Percentiles rank a stretch among this genome's conserved stretches.
phyloP scores from a whole-genome alignment of 2,329 filamentous ascomycete species.

The Gaeumannomyces tritici region DNA sequence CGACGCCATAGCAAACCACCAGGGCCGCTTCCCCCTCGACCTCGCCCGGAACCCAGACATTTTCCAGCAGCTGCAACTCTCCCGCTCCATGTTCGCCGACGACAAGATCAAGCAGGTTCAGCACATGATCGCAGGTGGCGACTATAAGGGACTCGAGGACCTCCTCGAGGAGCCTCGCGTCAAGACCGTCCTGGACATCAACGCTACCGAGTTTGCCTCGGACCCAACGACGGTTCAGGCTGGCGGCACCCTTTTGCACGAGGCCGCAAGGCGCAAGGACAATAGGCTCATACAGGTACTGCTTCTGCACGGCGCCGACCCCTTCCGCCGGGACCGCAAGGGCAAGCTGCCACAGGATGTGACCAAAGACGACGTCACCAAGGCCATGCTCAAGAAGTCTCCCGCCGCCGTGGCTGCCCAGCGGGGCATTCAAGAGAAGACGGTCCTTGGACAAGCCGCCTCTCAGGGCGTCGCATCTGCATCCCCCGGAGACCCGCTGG shows the following conservation, averaged over 20 bases:
- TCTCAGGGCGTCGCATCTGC: slow-evolving; percentile 45
- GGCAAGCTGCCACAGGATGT: slow-evolving; percentile 94
- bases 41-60: slow-evolving; percentile 88
- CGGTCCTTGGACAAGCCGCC: slow-evolving; percentile 70
- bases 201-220: slow-evolving; percentile 79
- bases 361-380: slow-evolving; percentile 86
- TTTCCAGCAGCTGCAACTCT: slow-evolving; percentile 87
- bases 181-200: slow-evolving; percentile 83
- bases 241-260: slow-evolving; percentile 88
- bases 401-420: slow-evolving; percentile 91
- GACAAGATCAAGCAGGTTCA: slow-evolving; percentile 78
- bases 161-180: slow-evolving; percentile 78
- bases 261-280: slow-evolving; percentile 83
- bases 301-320: slow-evolving; percentile 88
- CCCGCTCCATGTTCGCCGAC: slow-evolving; percentile 83
- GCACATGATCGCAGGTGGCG: slow-evolving; percentile 58
- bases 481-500: slow-evolving; percentile 48
- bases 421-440: slow-evolving; percentile 92
- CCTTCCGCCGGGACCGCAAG: slow-evolving; percentile 88
- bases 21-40: slow-evolving; percentile 78
- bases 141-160: slow-evolving; percentile 70
- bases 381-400: slow-evolving; percentile 83
- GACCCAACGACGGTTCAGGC: slow-evolving; percentile 67
- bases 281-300: slow-evolving; percentile 81
- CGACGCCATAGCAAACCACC: slow-evolving; percentile 75